Conservation (phyloP, 345 rosid genomes). For the Gynandropsis gynandra region DNA sequence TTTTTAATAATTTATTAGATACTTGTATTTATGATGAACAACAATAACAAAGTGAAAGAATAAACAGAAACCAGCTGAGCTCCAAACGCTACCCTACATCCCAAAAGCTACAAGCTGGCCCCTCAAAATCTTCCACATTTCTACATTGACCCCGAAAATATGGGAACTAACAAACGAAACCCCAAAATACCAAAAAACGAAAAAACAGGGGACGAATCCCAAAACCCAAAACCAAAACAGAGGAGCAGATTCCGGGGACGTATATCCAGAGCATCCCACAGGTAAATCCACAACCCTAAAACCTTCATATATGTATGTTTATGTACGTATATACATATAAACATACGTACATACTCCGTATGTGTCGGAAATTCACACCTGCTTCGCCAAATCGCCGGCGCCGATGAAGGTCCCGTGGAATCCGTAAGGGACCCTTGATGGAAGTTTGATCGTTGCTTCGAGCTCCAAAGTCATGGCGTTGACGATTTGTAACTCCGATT, state of each 20-base stretch:
- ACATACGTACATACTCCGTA: neutral
- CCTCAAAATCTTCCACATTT: conserved; percentile 33
- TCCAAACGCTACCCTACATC: conserved; percentile 33
- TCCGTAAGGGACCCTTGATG: conserved; percentile 84
- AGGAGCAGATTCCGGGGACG: conserved; percentile 68
- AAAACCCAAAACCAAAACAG: conserved; percentile 12
- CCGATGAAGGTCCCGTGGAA: conserved; percentile 75
- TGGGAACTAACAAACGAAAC: conserved; percentile 18
- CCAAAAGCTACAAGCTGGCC: conserved; percentile 62
- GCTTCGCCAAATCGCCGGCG: conserved; percentile 44
- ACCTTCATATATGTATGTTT: conserved; percentile 8
- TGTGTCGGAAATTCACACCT: conserved; percentile 24
- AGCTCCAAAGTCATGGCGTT: conserved; percentile 50
- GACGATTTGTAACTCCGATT: conserved; percentile 69
- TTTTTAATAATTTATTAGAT: conserved; percentile 5
- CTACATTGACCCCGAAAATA: conserved; percentile 30
- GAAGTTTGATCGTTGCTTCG: conserved; percentile 59
- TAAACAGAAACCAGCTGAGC: conserved; percentile 70
- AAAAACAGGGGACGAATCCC: conserved; percentile 9
- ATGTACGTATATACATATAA: conserved; percentile 11
- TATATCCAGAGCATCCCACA: conserved; percentile 61
- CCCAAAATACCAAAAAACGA: neutral
- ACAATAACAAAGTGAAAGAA: conserved; percentile 31
- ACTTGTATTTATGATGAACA: conserved; percentile 24
- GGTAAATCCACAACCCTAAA: conserved; percentile 37